Conservation (phyloP, 2,329 filamentous ascomycete species). For the Calonectria pauciramosa region DNA sequence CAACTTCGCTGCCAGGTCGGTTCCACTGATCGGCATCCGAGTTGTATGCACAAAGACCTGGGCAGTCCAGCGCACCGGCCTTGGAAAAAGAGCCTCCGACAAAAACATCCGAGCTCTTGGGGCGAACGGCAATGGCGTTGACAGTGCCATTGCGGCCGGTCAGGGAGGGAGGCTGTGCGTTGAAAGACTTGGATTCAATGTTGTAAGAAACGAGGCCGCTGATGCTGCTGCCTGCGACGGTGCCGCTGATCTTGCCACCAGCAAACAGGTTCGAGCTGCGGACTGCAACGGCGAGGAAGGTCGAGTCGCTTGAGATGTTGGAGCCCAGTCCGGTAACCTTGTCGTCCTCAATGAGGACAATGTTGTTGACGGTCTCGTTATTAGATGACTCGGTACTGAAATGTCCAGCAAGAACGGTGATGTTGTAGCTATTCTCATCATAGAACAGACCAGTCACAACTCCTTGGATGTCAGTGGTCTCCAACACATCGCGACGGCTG, state of each 20-base stretch:
- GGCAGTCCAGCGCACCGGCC: slow-evolving; percentile 86
- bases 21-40: slow-evolving; percentile 81
- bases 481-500: slow-evolving; percentile 62
- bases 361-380: slow-evolving; percentile 81
- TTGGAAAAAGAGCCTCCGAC: slow-evolving; percentile 88
- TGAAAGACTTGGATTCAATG: slow-evolving; percentile 73
- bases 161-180: slow-evolving; percentile 81
- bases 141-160: slow-evolving; percentile 79
- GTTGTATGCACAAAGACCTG: slow-evolving; percentile 85
- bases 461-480: slow-evolving; percentile 67
- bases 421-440: slow-evolving; percentile 76
- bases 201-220: slow-evolving; percentile 87
- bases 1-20: slow-evolving; percentile 79
- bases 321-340: slow-evolving; percentile 79
- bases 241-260: slow-evolving; percentile 84
- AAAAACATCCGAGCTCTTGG: slow-evolving; percentile 80
- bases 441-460: slow-evolving; percentile 88
- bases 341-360: slow-evolving; percentile 86
- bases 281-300: slow-evolving; percentile 79
- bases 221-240: slow-evolving; percentile 71
- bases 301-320: slow-evolving; percentile 78
- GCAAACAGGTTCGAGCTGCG: slow-evolving; percentile 80
- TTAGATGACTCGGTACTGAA: slow-evolving; percentile 80
- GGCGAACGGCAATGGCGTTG: slow-evolving; percentile 80
- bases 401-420: slow-evolving; percentile 90